phyloP scores from a whole-genome alignment of 805 yeast genomes.

The Wickerhamiella shivajii region DNA sequence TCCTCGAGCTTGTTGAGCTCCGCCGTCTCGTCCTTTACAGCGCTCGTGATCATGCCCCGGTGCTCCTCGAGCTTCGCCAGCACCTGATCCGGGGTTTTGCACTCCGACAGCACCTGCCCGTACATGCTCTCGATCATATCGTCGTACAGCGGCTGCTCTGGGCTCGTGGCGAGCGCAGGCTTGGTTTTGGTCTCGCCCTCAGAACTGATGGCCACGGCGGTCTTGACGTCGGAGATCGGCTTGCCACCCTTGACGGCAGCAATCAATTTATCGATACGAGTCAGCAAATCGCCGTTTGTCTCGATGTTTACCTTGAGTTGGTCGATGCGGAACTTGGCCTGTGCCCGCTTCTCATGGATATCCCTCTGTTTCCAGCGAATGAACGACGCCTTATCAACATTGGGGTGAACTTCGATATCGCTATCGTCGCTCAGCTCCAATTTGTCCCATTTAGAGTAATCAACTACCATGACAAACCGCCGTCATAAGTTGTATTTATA shows the following conservation, averaged over 20 bases:
- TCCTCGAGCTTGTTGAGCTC: conserved; percentile 52
- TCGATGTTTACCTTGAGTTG: conserved; percentile 61
- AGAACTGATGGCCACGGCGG: conserved; percentile 17
- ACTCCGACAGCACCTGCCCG: conserved; percentile 57
- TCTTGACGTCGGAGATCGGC: conserved; percentile 15
- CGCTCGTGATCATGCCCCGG: conserved; percentile 31
- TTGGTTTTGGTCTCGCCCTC: conserved; percentile 19
- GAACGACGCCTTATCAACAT: conserved; percentile 86
- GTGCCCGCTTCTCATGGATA: conserved; percentile 81
- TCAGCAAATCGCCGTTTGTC: conserved; percentile 65
- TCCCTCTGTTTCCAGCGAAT: conserved; percentile 95
- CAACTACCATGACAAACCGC: conserved; percentile 67
- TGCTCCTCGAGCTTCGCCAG: conserved; percentile 39
- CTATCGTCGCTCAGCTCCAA: conserved; percentile 93
- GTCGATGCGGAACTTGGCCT: conserved; percentile 63
- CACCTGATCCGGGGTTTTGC: conserved; percentile 24
- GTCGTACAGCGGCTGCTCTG: conserved; percentile 42
- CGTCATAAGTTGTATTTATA: too few species aligned
- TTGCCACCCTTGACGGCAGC: conserved; percentile 26
- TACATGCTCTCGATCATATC: conserved; percentile 89
- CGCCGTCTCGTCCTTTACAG: conserved; percentile 51
- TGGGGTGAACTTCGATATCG: conserved; percentile 94
- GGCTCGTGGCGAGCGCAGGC: conserved; percentile 19
- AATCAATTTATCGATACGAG: conserved; percentile 54
- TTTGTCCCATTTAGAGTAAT: conserved; percentile 96